Conservation (phyloP, 371 early-diverging fungal species). For the Chytridiales sp. region DNA sequence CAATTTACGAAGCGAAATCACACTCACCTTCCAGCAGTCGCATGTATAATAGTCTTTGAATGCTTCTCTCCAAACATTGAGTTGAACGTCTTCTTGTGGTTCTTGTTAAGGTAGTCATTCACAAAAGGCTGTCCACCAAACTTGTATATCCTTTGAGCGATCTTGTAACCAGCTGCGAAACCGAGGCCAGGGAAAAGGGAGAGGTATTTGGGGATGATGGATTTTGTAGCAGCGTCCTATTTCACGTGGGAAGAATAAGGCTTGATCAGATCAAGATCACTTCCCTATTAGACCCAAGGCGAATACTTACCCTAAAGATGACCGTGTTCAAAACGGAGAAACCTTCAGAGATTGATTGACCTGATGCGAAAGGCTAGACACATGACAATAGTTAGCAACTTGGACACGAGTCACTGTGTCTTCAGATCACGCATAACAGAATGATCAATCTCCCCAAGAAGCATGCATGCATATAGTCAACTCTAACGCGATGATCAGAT, state of each 20-base stretch:
- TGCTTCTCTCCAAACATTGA: constrained; percentile 86
- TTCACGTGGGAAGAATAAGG: background rate
- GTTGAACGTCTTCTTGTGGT: constrained; percentile 77
- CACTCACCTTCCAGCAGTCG: constrained; percentile 82
- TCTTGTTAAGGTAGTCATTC: constrained; percentile 82
- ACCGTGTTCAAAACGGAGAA: constrained; percentile 66
- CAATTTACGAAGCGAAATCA: background rate
- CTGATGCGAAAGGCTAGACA: constrained; percentile 61
- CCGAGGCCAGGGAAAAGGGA: constrained; percentile 97
- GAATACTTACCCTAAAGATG: constrained; percentile 75
- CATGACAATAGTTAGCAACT: background rate
- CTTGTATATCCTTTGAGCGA: constrained; percentile 94
- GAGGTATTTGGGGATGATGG: constrained; percentile 77
- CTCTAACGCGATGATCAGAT: no score
- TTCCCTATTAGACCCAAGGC: background rate
- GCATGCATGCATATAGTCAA: no score
- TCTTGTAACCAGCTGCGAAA: constrained; percentile 86
- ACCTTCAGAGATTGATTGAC: constrained; percentile 58
- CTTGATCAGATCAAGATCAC: background rate
- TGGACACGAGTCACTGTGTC: background rate
- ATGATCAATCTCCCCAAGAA: background rate
- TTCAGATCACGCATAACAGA: constrained; percentile 1
- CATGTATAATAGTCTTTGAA: constrained; percentile 94
- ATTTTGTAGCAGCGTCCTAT: constrained; percentile 73
- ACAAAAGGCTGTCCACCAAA: constrained; percentile 97